Base-by-base conservation (phyloP, 2,329 filamentous ascomycete species). In the Sclerotinia subarctica region DNA sequence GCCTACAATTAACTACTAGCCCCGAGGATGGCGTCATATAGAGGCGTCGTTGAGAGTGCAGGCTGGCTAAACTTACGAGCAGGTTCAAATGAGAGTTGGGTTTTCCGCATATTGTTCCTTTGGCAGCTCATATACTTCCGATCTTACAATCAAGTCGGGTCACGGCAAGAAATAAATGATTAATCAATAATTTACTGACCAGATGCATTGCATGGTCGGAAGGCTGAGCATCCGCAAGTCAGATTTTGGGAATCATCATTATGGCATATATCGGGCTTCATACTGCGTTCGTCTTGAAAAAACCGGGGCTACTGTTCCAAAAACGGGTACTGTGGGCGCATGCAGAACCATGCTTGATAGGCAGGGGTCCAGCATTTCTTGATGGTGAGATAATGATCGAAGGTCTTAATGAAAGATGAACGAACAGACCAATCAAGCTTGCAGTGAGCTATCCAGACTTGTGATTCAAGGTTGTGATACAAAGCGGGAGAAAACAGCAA, bases 371-470 rank as follows among this genome's bases (percentile, higher is more conserved):
- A 66, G 26, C 44, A 32, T 17, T 19, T 38, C 15, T 38, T 47
- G 42, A 49, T 29, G 26, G 13, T 26, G n/a, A 63, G n/a, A 19
- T 38, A 44, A 26, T 26, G n/a, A 35, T 35, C 21, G 26, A 11
- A 10, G n/a, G 21, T 38, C 8, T 46, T 6, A 35, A 19, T 38
- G 53, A 19, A 47, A 13, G 38, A 21, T 26, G 63, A 51, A 38
- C 29, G 64, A 66, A 2, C 64, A 17, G 24, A n/a, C 64, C 44
- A 66, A 66, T 66, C 42, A 66, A 7, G n/a, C 21, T 13, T 26
- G 21, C 52, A 38, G 10, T 32, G 53, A 38, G 47, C 24, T 53
- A 29, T n/a, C 10, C 35, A 42, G 24, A 42, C 24, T 38, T 38
- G 21, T 42, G 4, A 13, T 35, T 66, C 10, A 59, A 47, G 29